Evolutionary conservation across 768 basidiomycete genomes (phyloP), one percentile per base, ranked within the genome.

Genomic region (Podaxis sp.): DNA sequence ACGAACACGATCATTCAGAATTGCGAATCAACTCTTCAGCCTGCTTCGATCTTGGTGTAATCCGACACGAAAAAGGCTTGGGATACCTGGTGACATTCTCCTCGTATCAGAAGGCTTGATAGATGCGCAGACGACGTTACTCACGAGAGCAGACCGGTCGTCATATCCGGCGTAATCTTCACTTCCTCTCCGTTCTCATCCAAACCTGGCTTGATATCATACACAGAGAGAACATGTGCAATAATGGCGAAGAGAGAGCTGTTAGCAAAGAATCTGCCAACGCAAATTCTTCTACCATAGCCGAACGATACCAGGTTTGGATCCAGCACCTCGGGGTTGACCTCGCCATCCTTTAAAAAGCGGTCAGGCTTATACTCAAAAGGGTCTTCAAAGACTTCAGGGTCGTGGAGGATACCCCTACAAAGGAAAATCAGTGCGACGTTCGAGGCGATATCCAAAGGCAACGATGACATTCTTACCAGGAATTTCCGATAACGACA

Each of bases 321-420:
- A 55, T 73, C 66, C 40, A 67, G 65, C 13, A 68, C 68, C 39
- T 66, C 44, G 0, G 66, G 64, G 60, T 72, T 66, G 24, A 68
- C 63, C 49, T 71, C 63, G 8, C 63, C 64, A 46, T 67, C 63
- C 39, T 66, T 72, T 24, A 76, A 62, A 57, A 71, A 77, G 4
- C 73, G 68, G n/a, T 75, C 74, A 3, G 75, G 76, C 11, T 69
- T 65, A 48, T 71, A 75, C 19, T 67, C 68, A 15, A 66, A 52
- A n/a, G 70, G 68, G 19, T 68, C 56, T 3, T 65, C 55, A 52
- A 67, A 71, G 22, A 65, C 60, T 3, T 61, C 60, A 28, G 28
- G 28, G 59, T 71, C 67, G 36, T 71, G 70, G 8, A 71, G 64
- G 1, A 63, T 28, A 65, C 65, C 67, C 28, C 28, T 28, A 6